Conservation (phyloP, 2,329 filamentous ascomycete species). For the Xylaria polymorpha region DNA sequence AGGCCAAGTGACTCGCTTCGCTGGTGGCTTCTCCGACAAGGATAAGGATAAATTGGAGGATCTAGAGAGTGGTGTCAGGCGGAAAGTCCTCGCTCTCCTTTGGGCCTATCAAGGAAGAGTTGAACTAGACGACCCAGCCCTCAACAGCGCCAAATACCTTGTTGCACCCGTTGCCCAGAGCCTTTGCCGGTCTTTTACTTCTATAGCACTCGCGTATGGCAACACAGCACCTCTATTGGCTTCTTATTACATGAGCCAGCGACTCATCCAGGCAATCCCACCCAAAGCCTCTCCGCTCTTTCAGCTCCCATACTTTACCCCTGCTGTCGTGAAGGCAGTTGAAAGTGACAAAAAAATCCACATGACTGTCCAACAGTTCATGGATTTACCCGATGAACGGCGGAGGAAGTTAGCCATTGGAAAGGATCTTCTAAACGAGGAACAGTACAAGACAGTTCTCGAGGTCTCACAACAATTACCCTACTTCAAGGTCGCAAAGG, state of each 20-base stretch:
- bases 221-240: slow-evolving; percentile 84
- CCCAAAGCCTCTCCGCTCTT: slow-evolving; percentile 88
- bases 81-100: slow-evolving; percentile 88
- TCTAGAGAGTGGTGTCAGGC: slow-evolving; percentile 80
- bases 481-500: slow-evolving; percentile 84
- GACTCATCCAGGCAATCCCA: slow-evolving; percentile 87
- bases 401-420: slow-evolving; percentile 78
- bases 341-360: slow-evolving; percentile 82
- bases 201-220: slow-evolving; percentile 88
- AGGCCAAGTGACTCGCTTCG: slow-evolving; percentile 63
- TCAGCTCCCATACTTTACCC: slow-evolving; percentile 88
- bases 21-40: slow-evolving; percentile 73
- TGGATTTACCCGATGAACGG: slow-evolving; percentile 81
- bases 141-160: slow-evolving; percentile 89
- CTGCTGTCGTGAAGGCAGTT: slow-evolving; percentile 71
- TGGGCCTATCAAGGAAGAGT: slow-evolving; percentile 96
- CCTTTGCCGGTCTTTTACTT: slow-evolving; percentile 86
- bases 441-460: slow-evolving; percentile 81
- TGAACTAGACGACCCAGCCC: slow-evolving; percentile 79
- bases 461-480: slow-evolving; percentile 86
- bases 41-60: slow-evolving; percentile 82
- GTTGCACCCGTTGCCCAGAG: slow-evolving; percentile 87
- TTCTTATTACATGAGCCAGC: slow-evolving; percentile 84
- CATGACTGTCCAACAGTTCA: slow-evolving; percentile 85
- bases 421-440: slow-evolving; percentile 75